Base-by-base conservation (phyloP, 1,284 basidiomycete genomes). In the Boletus semigastroideus region DNA sequence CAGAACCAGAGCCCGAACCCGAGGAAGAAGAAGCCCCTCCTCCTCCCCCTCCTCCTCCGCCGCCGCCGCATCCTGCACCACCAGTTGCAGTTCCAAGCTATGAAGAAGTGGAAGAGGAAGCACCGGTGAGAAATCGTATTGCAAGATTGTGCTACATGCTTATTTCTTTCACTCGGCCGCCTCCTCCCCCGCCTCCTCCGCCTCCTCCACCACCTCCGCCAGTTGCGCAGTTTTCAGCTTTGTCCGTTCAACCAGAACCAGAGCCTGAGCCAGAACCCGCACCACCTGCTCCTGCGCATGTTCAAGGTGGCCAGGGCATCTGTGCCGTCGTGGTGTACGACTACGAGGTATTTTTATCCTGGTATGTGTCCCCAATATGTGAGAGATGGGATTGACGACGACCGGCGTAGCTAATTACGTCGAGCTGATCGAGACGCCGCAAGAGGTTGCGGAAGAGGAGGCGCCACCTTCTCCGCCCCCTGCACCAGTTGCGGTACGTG, bases 241-340 rank as follows among this genome's bases (percentile, higher is more conserved):
- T 64, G 25, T 53, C 28, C 17, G 44, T 59, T 19, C 47, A 64
- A 11, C 54, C 54, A 0, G 55, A 56, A 51, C 49, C 20, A 25
- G 50, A 54, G n/a, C n/a, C n/a, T n/a, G n/a, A 7, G 51, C 49
- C 20, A 19, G 50, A 54, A 7, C 52, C 40, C 67, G 74, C 66
- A 45, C 66, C 70, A 13, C 65, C 62, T 14, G 63, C 65, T 12
- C 60, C 55, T 10, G 56, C 59, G n/a, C 62, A 68, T 2, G 59
- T 64, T n/a, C 58, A 62, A 9, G 58, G 59, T 22, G 76, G 82
- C 51, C 55, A 79, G 66, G 80, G 90, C 55, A 52, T 79, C 9
- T 77, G 77, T 43, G 87, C 86, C 1, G 69, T 87, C 30, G 87
- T 87, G 1, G 59, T 88, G 27, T 95, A 85, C 68, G 85, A 87